Conservation (phyloP, 164 flowering plant species). For the Chloranthus sessilifolius region DNA sequence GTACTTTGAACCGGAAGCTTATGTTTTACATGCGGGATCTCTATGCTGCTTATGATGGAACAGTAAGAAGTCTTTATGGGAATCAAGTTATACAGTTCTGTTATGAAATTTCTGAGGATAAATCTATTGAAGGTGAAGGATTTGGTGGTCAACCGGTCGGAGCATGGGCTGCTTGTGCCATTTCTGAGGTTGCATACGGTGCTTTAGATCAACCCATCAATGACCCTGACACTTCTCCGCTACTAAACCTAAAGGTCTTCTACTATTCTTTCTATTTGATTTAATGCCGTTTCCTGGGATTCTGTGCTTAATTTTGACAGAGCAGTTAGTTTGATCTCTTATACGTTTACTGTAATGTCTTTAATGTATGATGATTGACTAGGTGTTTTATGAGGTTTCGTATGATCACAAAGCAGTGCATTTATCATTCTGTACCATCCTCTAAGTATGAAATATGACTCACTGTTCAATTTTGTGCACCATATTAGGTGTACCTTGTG, state of each 20-base stretch:
- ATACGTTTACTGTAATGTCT: too few species aligned
- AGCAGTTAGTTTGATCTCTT: too few species aligned
- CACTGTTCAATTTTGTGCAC: too few species aligned
- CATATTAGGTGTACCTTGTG: too few species aligned
- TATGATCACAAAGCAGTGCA: too few species aligned
- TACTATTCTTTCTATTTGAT: not conserved
- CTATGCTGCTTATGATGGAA: conserved; percentile 73
- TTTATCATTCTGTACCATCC: too few species aligned
- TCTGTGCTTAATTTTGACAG: too few species aligned
- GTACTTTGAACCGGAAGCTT: conserved; percentile 64
- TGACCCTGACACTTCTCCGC: conserved; percentile 62
- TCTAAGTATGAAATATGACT: too few species aligned
- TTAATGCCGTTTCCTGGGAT: not conserved
- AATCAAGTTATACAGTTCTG: conserved; percentile 75
- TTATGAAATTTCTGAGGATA: conserved; percentile 27
- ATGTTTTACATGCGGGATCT: conserved; percentile 90
- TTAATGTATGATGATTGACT: too few species aligned
- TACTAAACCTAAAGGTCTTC: conserved; percentile 73
- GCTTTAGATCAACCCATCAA: conserved; percentile 86
- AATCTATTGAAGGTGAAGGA: conserved; percentile 15
- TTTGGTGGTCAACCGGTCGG: conserved; percentile 82
- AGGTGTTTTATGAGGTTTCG: too few species aligned
- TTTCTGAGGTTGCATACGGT: conserved; percentile 93
- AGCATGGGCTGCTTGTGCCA: conserved; percentile 71
- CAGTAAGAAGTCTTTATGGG: conserved; percentile 82